These are phyloP conservation scores for Multifurca ochricompacta DNA, from an alignment of 768 basidiomycete species.

Conservation along the genomic window DNA sequence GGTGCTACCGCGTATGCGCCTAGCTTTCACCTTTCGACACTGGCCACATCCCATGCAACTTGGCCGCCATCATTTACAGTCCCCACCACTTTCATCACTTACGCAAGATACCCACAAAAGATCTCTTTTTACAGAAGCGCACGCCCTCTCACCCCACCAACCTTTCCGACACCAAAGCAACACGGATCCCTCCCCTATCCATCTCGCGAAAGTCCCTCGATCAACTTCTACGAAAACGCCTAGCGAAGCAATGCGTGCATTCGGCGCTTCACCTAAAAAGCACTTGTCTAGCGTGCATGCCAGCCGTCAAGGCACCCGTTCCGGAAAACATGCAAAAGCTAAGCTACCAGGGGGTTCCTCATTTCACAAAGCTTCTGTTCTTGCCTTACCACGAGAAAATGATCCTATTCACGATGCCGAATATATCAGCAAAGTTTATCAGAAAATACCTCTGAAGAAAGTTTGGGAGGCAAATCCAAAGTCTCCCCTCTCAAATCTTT, in stretches of 20 bases:
- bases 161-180: not conserved
- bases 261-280: conserved; percentile 10
- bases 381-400: conserved; percentile 5
- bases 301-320: not conserved
- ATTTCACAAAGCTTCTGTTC: conserved; percentile 4
- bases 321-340: not conserved
- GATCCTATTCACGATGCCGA: conserved; percentile 31
- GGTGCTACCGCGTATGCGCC: conserved; percentile 36
- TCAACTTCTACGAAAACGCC: not conserved
- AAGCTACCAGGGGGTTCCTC: not conserved
- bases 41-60: conserved; percentile 56
- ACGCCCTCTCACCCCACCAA: conserved; percentile 18
- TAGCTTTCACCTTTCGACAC: conserved; percentile 38
- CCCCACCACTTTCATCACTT: conserved; percentile 18
- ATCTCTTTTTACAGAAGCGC: conserved; percentile 36
- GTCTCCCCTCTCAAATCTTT: conserved; percentile 41
- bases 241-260: conserved; percentile 11
- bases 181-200: not conserved
- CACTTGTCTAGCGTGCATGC: not conserved
- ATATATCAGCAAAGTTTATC: conserved; percentile 28
- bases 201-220: conserved; percentile 9
- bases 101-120: conserved; percentile 37
- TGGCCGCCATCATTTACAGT: conserved; percentile 31
- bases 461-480: conserved; percentile 41
- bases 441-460: conserved; percentile 25